A percentile compares a stretch with the other conserved stretches of the same genome.
These are phyloP conservation scores for Lipomyces sp. DNA, from an alignment of 805 yeast genomes.

Conservation along the genomic window DNA sequence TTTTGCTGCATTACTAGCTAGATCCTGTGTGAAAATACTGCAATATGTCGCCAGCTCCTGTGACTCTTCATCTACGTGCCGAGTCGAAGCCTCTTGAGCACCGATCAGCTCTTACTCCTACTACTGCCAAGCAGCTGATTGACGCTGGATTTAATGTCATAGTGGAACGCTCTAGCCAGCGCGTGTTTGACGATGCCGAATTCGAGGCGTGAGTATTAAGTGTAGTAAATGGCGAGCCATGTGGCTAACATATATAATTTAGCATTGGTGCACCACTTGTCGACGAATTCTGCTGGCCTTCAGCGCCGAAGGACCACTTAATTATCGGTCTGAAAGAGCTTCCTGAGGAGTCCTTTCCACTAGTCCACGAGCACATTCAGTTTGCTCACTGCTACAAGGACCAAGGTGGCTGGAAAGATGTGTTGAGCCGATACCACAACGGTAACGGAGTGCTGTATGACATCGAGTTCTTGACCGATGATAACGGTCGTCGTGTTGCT, in stretches of 20 bases:
- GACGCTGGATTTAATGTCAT: slow-evolving; percentile 87
- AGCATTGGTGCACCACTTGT: slow-evolving; percentile 85
- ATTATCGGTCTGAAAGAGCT: slow-evolving; percentile 93
- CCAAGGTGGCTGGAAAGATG: slow-evolving; percentile 97
- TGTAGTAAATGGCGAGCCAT: not conserved
- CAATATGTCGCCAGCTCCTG: slow-evolving; percentile 42
- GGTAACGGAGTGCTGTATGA: slow-evolving; percentile 93
- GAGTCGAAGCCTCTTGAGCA: slow-evolving; percentile 97
- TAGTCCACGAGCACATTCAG: slow-evolving; percentile 94
- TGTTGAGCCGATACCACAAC: slow-evolving; percentile 81
- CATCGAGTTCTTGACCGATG: slow-evolving; percentile 91
- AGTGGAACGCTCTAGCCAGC: slow-evolving; percentile 86
- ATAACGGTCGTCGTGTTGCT: slow-evolving; percentile 96
- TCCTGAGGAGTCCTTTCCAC: slow-evolving; percentile 89
- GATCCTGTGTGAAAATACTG: not conserved
- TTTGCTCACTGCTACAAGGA: slow-evolving; percentile 98
- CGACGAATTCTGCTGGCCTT: slow-evolving; percentile 90
- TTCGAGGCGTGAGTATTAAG: slow-evolving; percentile 53
- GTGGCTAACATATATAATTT: not conserved
- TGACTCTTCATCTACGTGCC: slow-evolving; percentile 87
- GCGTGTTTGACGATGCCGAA: slow-evolving; percentile 77
- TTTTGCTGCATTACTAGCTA: not conserved
- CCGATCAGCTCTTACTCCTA: slow-evolving; percentile 94
- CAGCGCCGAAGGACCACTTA: slow-evolving; percentile 87
- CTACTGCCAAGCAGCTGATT: slow-evolving; percentile 79